Conservation (phyloP, 805 yeast species). For the Deakozyma indianensis region DNA sequence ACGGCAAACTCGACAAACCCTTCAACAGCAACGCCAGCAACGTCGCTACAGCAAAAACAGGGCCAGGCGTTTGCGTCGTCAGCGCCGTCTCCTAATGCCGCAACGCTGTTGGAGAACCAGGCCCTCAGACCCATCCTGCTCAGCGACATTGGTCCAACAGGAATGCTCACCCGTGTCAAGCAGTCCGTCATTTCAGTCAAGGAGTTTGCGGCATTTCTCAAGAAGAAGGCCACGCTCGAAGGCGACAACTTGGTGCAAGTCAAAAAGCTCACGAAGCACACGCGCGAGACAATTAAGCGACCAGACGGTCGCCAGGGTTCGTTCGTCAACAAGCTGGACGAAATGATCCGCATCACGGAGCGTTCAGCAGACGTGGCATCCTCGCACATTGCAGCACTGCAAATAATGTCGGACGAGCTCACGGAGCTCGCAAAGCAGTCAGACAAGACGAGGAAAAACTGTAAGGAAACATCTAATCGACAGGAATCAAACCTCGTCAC, state of each 20-base stretch:
- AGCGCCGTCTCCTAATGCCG: too few relatives aligned
- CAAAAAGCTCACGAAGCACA: slow-evolving; percentile 51
- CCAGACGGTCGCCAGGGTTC: slow-evolving; percentile 45
- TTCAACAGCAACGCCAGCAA: background rate
- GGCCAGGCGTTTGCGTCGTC: background rate
- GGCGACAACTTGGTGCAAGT: slow-evolving; percentile 65
- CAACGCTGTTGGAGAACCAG: slow-evolving; percentile 20
- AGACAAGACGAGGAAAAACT: slow-evolving; percentile 53
- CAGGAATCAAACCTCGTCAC: slow-evolving; percentile 78
- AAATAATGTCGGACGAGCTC: slow-evolving; percentile 77
- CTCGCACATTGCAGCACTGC: slow-evolving; percentile 65
- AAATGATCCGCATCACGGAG: slow-evolving; percentile 66
- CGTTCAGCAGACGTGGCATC: slow-evolving; percentile 54
- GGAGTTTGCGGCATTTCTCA: slow-evolving; percentile 66
- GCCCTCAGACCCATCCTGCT: slow-evolving; percentile 20
- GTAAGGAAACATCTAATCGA: slow-evolving; percentile 70
- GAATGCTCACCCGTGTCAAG: slow-evolving; percentile 58
- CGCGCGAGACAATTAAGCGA: slow-evolving; percentile 34
- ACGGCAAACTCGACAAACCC: background rate
- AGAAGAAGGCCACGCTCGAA: slow-evolving; percentile 64
- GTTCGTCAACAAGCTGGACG: slow-evolving; percentile 50
- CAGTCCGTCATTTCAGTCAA: slow-evolving; percentile 72
- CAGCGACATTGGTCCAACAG: slow-evolving; percentile 47
- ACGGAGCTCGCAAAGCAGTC: slow-evolving; percentile 55
- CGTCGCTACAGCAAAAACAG: background rate